Conservation (phyloP, 768 basidiomycete species). For the Suillus lakei region DNA sequence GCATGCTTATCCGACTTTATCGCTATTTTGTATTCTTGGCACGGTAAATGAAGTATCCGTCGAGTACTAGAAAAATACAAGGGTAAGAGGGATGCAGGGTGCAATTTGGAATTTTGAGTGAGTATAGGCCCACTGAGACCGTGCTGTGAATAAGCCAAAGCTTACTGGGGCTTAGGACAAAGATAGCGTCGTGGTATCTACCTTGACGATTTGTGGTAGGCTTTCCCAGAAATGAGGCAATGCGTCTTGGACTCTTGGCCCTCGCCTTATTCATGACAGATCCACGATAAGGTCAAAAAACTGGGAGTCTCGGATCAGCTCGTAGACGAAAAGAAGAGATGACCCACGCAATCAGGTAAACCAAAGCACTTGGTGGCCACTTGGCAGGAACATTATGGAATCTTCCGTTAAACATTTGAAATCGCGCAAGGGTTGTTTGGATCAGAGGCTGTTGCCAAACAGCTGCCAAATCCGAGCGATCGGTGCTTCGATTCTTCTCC, state of each 20-base stretch:
- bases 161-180: neutral
- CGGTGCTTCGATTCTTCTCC: no score
- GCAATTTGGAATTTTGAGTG: no score
- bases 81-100: neutral
- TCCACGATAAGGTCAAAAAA: neutral
- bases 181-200: neutral
- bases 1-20: neutral
- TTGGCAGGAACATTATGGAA: conserved; percentile 3
- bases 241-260: neutral
- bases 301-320: neutral
- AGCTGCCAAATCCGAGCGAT: neutral
- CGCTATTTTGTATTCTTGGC: neutral
- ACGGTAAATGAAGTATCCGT: neutral
- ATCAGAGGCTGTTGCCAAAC: conserved; percentile 3
- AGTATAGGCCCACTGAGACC: no score
- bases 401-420: neutral
- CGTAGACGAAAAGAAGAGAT: neutral
- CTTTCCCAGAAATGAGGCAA: neutral
- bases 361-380: neutral
- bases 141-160: neutral
- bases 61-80: neutral
- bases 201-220: neutral
- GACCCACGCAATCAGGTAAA: neutral
- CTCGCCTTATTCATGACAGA: neutral
- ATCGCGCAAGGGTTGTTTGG: neutral